Evolutionary conservation across 2,329 filamentous ascomycete genomes (phyloP).

Genomic region (Pseudonectria buxi): DNA sequence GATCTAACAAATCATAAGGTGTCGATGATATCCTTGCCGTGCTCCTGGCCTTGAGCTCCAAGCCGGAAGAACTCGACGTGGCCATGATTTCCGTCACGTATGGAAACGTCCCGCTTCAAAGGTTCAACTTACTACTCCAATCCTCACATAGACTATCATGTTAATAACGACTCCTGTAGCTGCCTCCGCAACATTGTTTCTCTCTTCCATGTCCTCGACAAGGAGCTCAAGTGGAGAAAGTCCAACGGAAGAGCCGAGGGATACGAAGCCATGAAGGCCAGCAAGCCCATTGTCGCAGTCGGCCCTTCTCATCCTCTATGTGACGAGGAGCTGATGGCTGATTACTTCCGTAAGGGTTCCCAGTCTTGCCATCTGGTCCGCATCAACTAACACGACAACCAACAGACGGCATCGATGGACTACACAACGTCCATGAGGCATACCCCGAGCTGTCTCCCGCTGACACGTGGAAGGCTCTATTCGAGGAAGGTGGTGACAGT

Average conservation of each 20-base stretch:
- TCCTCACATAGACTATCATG: not conserved
- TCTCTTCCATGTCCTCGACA: constrained; percentile 85
- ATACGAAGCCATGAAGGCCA: constrained; percentile 64
- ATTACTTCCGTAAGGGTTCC: constrained; percentile 73
- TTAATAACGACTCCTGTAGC: constrained; percentile 33
- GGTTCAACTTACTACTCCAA: constrained; percentile 37
- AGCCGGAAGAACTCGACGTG: constrained; percentile 78
- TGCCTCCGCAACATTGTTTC: constrained; percentile 85
- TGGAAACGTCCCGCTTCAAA: constrained; percentile 84
- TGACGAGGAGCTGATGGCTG: constrained; percentile 71
- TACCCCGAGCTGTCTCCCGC: constrained; percentile 67
- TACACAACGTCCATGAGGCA: constrained; percentile 68
- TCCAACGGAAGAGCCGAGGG: constrained; percentile 59
- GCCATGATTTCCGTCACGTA: constrained; percentile 84
- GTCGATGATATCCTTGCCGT: constrained; percentile 89
- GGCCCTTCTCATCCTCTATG: constrained; percentile 81
- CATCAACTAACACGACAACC: constrained; percentile 4
- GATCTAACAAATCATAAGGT: constrained; percentile 36
- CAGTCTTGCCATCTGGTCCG: not conserved
- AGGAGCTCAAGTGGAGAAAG: constrained; percentile 79
- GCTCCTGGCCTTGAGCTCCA: constrained; percentile 75
- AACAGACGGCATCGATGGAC: constrained; percentile 66
- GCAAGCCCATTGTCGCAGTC: constrained; percentile 77
- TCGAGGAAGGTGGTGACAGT: constrained; percentile 32
- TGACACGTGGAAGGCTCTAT: constrained; percentile 68